Base-by-base conservation (phyloP, 768 basidiomycete genomes). In the Auriscalpium orientale region DNA sequence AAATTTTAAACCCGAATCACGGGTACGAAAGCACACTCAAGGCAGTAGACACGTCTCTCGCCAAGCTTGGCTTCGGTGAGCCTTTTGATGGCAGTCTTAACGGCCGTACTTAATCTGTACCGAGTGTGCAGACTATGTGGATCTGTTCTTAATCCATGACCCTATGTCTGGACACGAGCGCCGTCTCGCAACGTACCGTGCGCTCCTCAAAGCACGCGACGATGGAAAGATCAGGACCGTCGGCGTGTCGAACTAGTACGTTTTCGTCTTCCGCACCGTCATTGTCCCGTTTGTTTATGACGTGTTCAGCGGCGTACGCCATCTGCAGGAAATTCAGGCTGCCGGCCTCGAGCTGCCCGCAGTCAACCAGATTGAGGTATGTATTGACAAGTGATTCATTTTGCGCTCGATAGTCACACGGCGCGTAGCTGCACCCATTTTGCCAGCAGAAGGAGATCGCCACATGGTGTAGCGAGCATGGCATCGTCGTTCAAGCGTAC, bases 171-270 rank as follows among this genome's bases (percentile, higher is more conserved):
- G 87, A 4, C 78, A 74, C 16, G 76, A 82, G 56, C 73, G 72
- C 33, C 84, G 91, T 20, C 71, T 91, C 21, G 79, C 74, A 22
- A 85, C 87, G 0, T 92, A 86, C 71, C 81, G 76, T 48, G 88
- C 87, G 8, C 73, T 93, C 11, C 67, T 83, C 7, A 81, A 85
- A 38, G 78, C 79, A 16, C 78, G 79, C 58, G 65, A 72, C 34
- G 77, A 71, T 3, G 89, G 90, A 3, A 88, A 87, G 62, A 77
- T 91, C 53, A 76, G 79, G 58, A 76, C 76, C 8, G 79, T 90
- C 20, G 90, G 90, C 1, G 90, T 92, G 9, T 91, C 88, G 1
- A 93, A 93, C 70, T 93, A 83, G 89, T 89, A 61, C 43, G 85
- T 62, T 28, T 9, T 13, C n/a, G 34, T 37, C 8, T 8, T 28